phyloP scores from a whole-genome alignment of 257 asterid species.

The Paulownia fortunei region DNA sequence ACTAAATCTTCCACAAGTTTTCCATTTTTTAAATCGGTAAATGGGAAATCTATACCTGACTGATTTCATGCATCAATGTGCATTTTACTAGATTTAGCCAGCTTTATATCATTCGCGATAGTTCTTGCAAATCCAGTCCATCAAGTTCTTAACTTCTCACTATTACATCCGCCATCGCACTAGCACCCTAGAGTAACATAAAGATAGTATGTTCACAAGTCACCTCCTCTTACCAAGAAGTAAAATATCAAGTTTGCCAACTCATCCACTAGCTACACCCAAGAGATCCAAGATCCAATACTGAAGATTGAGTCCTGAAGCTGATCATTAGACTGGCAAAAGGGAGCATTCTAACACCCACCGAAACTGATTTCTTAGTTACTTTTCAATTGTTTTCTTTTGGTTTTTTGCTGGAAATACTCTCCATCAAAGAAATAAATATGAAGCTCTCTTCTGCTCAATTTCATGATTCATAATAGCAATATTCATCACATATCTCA shows the following conservation, averaged over 20 bases:
- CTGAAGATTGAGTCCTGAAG: not conserved
- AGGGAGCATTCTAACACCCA: slow-evolving; percentile 10
- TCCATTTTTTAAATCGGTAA: not conserved
- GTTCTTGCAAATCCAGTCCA: not conserved
- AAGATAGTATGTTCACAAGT: not conserved
- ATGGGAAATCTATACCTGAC: not conserved
- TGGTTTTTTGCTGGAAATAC: not conserved
- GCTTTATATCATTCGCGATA: not conserved
- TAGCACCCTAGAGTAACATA: not conserved
- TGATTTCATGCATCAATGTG: not conserved
- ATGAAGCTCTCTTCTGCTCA: not conserved
- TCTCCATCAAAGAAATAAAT: not conserved
- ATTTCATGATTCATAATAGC: not conserved
- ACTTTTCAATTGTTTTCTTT: not conserved
- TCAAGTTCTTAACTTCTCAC: not conserved
- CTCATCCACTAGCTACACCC: not conserved
- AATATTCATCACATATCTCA: not conserved
- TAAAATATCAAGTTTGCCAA: not conserved
- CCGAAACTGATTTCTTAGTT: not conserved
- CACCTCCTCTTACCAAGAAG: not conserved
- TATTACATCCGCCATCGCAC: not conserved
- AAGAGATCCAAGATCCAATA: not conserved
- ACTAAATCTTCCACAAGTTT: not conserved
- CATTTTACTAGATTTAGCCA: not conserved
- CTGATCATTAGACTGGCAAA: not conserved